phyloP scores from a whole-genome alignment of 1,284 basidiomycete genomes.

The Cryptococcus floricola region DNA sequence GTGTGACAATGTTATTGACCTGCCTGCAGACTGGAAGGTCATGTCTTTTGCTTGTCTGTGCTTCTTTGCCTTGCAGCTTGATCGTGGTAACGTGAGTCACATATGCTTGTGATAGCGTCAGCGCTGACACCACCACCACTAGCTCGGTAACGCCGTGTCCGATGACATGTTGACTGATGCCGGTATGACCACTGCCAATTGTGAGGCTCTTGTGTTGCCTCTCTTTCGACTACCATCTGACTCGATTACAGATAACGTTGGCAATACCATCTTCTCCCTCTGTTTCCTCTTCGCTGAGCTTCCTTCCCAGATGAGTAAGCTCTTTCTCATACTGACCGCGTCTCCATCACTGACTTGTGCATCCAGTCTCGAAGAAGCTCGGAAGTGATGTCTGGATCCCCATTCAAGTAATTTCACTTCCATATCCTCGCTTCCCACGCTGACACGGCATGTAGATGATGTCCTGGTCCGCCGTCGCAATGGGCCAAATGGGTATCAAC shows the following conservation, averaged over 20 bases:
- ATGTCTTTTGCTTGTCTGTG: conserved; percentile 21
- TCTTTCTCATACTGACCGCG: too few relatives aligned
- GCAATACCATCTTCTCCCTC: conserved; percentile 52
- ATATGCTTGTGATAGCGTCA: too few relatives aligned
- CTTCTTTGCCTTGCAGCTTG: conserved; percentile 39
- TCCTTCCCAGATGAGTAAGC: conserved; percentile 36
- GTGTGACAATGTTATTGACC: conserved; percentile 26
- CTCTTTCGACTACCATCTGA: too few relatives aligned
- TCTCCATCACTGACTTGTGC: too few relatives aligned
- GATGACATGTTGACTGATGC: conserved; percentile 49
- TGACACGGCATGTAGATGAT: conserved; percentile 28
- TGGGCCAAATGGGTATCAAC: conserved; percentile 31
- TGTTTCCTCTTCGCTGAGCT: conserved; percentile 56
- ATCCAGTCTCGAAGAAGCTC: conserved; percentile 43
- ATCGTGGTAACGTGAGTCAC: conserved; percentile 31
- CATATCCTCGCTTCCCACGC: too few relatives aligned
- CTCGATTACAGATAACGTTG: conserved; percentile 16
- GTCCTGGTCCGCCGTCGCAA: conserved; percentile 40
- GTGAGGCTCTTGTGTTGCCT: conserved; percentile 6
- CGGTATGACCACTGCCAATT: conserved; percentile 41
- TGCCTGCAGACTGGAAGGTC: not conserved
- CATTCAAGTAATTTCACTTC: conserved; percentile 18
- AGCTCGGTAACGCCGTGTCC: conserved; percentile 38
- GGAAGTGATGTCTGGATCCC: conserved; percentile 49
- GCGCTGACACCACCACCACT: too few relatives aligned